These are phyloP conservation scores for Acanthamoeba quina DNA, from an alignment of 208 protist species.

Conservation along the genomic window DNA sequence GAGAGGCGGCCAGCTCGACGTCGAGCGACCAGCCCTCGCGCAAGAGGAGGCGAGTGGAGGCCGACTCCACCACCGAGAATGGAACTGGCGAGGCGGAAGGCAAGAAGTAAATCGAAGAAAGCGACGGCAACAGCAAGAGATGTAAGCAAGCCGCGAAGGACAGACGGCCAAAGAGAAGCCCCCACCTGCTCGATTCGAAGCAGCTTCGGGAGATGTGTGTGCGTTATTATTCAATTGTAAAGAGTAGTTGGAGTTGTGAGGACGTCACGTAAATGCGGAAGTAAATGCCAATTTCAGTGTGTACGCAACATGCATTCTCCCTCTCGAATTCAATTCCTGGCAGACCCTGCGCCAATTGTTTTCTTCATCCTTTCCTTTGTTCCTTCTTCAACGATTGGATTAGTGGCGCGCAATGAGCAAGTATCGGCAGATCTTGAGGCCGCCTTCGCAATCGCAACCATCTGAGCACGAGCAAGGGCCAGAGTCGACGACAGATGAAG, in stretches of 20 bases:
- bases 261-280: too few species aligned
- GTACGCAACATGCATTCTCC: too few species aligned
- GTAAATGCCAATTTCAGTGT: too few species aligned
- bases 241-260: too few species aligned
- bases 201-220: too few species aligned
- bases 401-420: neutral
- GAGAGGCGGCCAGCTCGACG: neutral
- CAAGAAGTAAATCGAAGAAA: neutral
- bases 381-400: neutral
- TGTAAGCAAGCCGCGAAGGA: neutral
- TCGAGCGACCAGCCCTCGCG: neutral
- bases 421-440: slow-evolving; percentile 36
- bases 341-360: neutral
- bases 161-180: too few species aligned
- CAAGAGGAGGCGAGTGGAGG: slow-evolving; percentile 47
- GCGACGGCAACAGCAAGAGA: neutral
- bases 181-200: too few species aligned
- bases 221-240: too few species aligned
- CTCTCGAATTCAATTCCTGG: too few species aligned
- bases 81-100: neutral
- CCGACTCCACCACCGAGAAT: neutral
- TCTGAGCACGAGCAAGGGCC: neutral
- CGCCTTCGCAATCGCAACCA: neutral
- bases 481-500: neutral
- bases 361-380: neutral